phyloP scores from a whole-genome alignment of 2,329 filamentous ascomycete species.

The Fusarium penzigii region DNA sequence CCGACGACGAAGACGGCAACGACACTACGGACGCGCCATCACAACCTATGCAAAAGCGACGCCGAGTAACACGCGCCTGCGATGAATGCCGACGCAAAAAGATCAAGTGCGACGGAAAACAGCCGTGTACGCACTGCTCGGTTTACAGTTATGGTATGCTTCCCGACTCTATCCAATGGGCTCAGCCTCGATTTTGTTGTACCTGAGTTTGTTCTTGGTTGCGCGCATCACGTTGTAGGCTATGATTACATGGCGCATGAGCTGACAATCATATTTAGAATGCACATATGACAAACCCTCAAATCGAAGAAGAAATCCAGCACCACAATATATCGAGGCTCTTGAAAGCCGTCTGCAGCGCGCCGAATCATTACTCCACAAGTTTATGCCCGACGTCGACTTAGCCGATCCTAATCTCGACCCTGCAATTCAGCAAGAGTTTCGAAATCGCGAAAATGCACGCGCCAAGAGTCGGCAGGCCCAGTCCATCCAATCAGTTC shows the following conservation, averaged over 20 bases:
- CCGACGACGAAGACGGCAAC: constrained; percentile 42
- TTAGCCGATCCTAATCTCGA: constrained; percentile 84
- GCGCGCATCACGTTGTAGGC: constrained; percentile 1
- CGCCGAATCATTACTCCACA: constrained; percentile 76
- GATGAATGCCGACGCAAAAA: constrained; percentile 84
- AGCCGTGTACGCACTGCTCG: constrained; percentile 92
- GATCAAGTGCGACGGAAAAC: constrained; percentile 85
- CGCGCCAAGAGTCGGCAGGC: constrained; percentile 44
- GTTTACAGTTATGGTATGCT: constrained; percentile 92
- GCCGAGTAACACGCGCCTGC: constrained; percentile 77
- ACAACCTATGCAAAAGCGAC: constrained; percentile 71
- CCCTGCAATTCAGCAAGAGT: constrained; percentile 70
- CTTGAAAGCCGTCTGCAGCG: constrained; percentile 81
- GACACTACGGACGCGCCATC: constrained; percentile 38
- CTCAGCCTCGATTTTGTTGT: constrained; percentile 1
- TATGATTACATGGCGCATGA: constrained; percentile 1
- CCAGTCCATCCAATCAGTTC: constrained; percentile 41
- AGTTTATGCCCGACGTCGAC: constrained; percentile 81
- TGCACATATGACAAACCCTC: constrained; percentile 96
- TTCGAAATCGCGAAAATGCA: constrained; percentile 55
- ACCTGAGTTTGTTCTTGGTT: not conserved
- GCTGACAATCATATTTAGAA: constrained; percentile 53
- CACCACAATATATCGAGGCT: constrained; percentile 90
- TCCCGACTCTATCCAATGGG: constrained; percentile 1
- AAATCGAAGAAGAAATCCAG: constrained; percentile 85